Percentiles rank a stretch among this genome's conserved stretches.
phyloP scores from a whole-genome alignment of 306 rosid species.

The Carpinus viminea region DNA sequence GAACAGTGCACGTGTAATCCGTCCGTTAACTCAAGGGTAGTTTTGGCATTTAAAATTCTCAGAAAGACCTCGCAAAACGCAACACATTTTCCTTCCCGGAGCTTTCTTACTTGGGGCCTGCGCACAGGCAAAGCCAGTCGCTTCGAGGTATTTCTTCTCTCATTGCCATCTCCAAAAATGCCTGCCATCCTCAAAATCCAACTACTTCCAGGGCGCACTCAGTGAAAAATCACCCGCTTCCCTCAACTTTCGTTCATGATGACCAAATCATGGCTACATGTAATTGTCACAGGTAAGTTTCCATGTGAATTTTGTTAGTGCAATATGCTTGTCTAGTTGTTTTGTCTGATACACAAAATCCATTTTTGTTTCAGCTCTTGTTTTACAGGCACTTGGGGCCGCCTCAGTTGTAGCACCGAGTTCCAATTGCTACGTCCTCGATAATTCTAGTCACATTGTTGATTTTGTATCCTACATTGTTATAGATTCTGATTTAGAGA shows the following conservation, averaged over 20 bases:
- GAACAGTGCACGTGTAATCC: neutral
- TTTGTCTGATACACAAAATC: neutral
- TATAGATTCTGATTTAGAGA: constrained; percentile 1
- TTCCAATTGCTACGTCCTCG: constrained; percentile 78
- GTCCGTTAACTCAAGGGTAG: neutral
- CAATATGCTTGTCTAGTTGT: neutral
- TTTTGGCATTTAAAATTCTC: neutral
- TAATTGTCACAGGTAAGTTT: constrained; percentile 21
- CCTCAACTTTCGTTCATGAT: neutral
- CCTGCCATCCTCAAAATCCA: neutral
- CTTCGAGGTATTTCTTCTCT: neutral
- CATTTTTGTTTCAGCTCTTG: constrained; percentile 47
- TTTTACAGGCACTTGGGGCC: constrained; percentile 40
- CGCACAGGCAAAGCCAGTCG: neutral
- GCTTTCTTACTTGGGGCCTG: neutral
- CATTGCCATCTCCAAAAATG: too few relatives aligned
- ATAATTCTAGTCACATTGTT: constrained; percentile 79
- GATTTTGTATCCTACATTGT: constrained; percentile 80
- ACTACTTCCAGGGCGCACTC: neutral
- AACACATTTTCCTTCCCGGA: neutral
- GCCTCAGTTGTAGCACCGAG: constrained; percentile 55
- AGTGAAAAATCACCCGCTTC: neutral
- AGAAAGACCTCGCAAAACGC: neutral
- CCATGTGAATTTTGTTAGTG: neutral
- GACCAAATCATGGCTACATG: neutral